phyloP scores from a whole-genome alignment of 108 stramenopile species.

The Nitzschia inconspicua region DNA sequence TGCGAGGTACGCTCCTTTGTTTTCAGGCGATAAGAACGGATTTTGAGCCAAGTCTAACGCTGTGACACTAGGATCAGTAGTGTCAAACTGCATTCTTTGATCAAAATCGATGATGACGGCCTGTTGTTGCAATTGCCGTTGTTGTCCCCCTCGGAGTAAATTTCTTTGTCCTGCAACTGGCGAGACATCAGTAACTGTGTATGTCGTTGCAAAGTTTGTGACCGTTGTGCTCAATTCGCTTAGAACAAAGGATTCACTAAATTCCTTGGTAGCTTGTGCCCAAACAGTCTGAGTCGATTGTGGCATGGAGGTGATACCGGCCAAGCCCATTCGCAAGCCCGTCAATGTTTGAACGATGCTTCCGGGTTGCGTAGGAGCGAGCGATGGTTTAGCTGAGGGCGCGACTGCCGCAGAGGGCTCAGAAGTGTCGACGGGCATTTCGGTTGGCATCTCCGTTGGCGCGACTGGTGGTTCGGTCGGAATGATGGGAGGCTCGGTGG shows the following conservation, averaged over 20 bases:
- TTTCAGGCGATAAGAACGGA: slow-evolving; percentile 9
- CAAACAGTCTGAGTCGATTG: neutral
- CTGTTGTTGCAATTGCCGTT: neutral
- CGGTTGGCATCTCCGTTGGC: neutral
- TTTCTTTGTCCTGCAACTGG: neutral
- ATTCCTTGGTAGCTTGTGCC: neutral
- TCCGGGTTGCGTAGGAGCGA: neutral
- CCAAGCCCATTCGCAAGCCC: slow-evolving; percentile 4
- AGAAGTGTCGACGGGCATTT: neutral
- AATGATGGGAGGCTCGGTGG: neutral
- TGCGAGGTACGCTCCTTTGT: slow-evolving; percentile 9
- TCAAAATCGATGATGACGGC: slow-evolving; percentile 16
- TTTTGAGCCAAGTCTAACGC: neutral
- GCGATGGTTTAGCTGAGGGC: slow-evolving; percentile 3
- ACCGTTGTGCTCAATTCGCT: slow-evolving; percentile 5
- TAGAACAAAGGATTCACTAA: neutral
- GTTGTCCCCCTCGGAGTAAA: neutral
- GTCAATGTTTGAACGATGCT: neutral
- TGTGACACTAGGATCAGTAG: neutral
- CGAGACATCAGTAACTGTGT: neutral
- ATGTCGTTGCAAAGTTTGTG: neutral
- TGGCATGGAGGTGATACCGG: neutral
- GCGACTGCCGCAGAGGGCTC: neutral
- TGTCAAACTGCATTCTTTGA: slow-evolving; percentile 17
- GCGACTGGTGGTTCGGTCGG: neutral